Conservation (phyloP, 805 yeast species). For the Debaryomyces hansenii region DNA sequence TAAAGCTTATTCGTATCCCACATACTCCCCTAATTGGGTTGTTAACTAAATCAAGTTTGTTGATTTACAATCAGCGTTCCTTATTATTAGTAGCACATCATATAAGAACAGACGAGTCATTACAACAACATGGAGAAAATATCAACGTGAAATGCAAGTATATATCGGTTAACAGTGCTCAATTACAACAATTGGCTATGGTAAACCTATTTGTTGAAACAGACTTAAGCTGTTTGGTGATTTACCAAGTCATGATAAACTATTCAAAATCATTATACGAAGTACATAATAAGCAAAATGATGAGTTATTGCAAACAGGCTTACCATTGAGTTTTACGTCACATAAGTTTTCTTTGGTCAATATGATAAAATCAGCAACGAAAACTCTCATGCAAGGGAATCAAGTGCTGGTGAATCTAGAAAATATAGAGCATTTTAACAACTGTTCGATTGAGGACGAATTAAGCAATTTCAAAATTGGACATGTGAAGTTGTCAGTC, state of each 20-base stretch:
- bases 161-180: slow-evolving; percentile 35
- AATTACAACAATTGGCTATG: slow-evolving; percentile 24
- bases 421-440: slow-evolving; percentile 35
- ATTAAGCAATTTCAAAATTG: slow-evolving; percentile 23
- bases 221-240: slow-evolving; percentile 34
- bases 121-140: slow-evolving; percentile 50
- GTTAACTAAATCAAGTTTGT: slow-evolving; percentile 28
- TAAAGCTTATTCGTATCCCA: slow-evolving; percentile 22
- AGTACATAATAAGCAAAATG: slow-evolving; percentile 23
- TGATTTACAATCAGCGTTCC: slow-evolving; percentile 30
- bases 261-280: slow-evolving; percentile 35
- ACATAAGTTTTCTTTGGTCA: slow-evolving; percentile 25
- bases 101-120: slow-evolving; percentile 42
- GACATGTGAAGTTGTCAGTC: slow-evolving; percentile 26
- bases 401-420: slow-evolving; percentile 21
- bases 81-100: slow-evolving; percentile 48
- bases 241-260: slow-evolving; percentile 38
- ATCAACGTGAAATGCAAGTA: slow-evolving; percentile 37
- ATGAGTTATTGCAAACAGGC: slow-evolving; percentile 32
- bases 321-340: slow-evolving; percentile 30
- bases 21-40: slow-evolving; percentile 29
- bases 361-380: slow-evolving; percentile 32
- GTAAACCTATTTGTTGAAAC: slow-evolving; percentile 43
- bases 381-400: slow-evolving; percentile 30
- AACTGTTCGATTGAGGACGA: slow-evolving; percentile 33